Percentiles rank a stretch among this genome's conserved stretches.
Evolutionary conservation across 495 filamentous ascomycete genomes (phyloP).

Genomic region (Penicillium tannophilum): DNA sequence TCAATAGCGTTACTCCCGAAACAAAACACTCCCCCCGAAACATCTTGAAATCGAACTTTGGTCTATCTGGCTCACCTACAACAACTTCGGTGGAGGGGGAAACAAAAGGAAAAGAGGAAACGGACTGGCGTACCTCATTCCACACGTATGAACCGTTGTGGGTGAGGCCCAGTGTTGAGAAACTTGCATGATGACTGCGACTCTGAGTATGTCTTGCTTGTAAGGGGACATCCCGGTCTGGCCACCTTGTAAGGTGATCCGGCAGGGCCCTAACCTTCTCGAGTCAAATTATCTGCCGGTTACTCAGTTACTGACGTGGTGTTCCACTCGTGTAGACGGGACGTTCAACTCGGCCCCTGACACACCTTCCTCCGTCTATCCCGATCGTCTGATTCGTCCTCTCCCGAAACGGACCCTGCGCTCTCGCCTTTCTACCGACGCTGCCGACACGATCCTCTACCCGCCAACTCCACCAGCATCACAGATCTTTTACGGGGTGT

Average conservation of each 20-base stretch:
- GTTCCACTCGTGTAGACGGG: conserved; percentile 46
- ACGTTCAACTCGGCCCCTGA: conserved; percentile 65
- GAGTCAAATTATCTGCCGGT: conserved; percentile 29
- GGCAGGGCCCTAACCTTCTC: conserved; percentile 14
- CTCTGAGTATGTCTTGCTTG: conserved; percentile 50
- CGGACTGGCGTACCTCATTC: conserved; percentile 18
- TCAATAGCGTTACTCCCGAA: conserved; percentile 1
- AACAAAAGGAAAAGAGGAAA: conserved; percentile 16
- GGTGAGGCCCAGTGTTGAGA: conserved; percentile 36
- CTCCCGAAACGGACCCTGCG: conserved; percentile 85
- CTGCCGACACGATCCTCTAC: conserved; percentile 79
- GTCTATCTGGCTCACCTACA: conserved; percentile 13
- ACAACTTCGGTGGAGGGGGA: conserved; percentile 27
- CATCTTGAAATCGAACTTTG: conserved; percentile 7
- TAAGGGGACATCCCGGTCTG: conserved; percentile 24
- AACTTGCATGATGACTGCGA: conserved; percentile 50
- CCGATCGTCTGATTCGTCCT: conserved; percentile 89
- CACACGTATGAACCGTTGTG: conserved; percentile 26
- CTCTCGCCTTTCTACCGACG: conserved; percentile 80
- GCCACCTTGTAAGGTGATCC: conserved; percentile 12
- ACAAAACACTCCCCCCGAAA: neutral
- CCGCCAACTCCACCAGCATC: conserved; percentile 68
- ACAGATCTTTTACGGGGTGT: conserved; percentile 76
- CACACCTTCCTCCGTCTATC: conserved; percentile 73
- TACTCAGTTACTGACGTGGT: conserved; percentile 46